Conservation (phyloP, 129 eudicot species). For the Solidago caesia region DNA sequence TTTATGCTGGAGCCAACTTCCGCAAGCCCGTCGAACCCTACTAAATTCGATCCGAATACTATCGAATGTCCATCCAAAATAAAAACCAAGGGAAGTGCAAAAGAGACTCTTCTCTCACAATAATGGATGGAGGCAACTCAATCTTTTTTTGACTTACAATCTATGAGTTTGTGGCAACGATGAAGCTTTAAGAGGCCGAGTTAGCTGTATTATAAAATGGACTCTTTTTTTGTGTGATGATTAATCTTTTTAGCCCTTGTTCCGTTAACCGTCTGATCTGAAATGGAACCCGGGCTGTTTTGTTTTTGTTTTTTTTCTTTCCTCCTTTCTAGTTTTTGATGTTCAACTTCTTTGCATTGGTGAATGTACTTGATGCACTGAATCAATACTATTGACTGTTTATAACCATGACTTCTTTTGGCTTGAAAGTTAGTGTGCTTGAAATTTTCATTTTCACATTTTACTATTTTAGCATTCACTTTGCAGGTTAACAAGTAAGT, state of each 20-base stretch:
- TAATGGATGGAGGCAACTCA: conserved; percentile 11
- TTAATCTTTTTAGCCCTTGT: conserved; percentile 7
- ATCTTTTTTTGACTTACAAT: not conserved
- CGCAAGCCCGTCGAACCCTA: conserved; percentile 90
- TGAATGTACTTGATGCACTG: not conserved
- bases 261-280: not conserved
- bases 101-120: conserved; percentile 10
- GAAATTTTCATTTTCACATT: too few relatives aligned
- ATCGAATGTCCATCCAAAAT: conserved; percentile 28
- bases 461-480: too few relatives aligned
- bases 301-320: not conserved
- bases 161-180: not conserved
- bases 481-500: too few relatives aligned
- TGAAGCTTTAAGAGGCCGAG: conserved; percentile 26
- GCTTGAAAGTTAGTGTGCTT: too few relatives aligned
- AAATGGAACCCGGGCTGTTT: conserved; percentile 1
- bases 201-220: conserved; percentile 12
- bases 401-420: too few relatives aligned
- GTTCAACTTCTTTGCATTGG: conserved; percentile 12
- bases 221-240: conserved; percentile 7
- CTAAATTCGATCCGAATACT: conserved; percentile 27
- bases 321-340: not conserved
- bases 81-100: conserved; percentile 20
- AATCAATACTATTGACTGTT: not conserved
- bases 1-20: conserved; percentile 92